phyloP scores from a whole-genome alignment of 805 yeast genomes.

The Yarrowia porcina region DNA sequence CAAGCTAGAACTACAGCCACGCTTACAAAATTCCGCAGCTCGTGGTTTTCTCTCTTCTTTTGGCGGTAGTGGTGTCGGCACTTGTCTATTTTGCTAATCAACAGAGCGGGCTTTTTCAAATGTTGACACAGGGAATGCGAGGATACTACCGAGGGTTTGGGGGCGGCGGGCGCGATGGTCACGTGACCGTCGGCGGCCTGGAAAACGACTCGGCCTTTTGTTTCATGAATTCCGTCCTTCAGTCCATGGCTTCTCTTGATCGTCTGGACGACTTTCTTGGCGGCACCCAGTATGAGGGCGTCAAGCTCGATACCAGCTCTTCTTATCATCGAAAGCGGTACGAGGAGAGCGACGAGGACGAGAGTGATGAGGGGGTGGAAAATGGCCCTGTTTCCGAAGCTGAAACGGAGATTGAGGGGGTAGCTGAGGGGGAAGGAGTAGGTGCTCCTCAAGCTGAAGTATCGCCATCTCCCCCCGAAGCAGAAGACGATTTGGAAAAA shows the following conservation, averaged over 20 bases:
- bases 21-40: constrained; percentile 9
- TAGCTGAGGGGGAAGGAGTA: not conserved
- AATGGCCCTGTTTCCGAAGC: not conserved
- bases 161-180: constrained; percentile 31
- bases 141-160: constrained; percentile 29
- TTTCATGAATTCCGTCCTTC: constrained; percentile 88
- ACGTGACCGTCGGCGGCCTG: constrained; percentile 66
- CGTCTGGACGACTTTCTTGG: constrained; percentile 57
- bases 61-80: constrained; percentile 22
- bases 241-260: constrained; percentile 71
- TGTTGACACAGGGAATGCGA: constrained; percentile 15
- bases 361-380: constrained; percentile 3
- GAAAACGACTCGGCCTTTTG: constrained; percentile 91
- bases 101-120: not conserved
- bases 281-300: constrained; percentile 25
- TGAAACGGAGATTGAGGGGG: not conserved
- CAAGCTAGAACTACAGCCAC: not conserved
- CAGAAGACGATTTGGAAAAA: not conserved
- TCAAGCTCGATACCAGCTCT: constrained; percentile 26
- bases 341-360: constrained; percentile 30
- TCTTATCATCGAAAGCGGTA: constrained; percentile 9
- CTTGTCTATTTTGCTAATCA: constrained; percentile 1
- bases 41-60: not conserved
- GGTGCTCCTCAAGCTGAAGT: too few relatives aligned
- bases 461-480: too few relatives aligned